Evolutionary conservation across 176 grass and related monocot species (phyloP).

Genomic region (Oryza coarctata): DNA sequence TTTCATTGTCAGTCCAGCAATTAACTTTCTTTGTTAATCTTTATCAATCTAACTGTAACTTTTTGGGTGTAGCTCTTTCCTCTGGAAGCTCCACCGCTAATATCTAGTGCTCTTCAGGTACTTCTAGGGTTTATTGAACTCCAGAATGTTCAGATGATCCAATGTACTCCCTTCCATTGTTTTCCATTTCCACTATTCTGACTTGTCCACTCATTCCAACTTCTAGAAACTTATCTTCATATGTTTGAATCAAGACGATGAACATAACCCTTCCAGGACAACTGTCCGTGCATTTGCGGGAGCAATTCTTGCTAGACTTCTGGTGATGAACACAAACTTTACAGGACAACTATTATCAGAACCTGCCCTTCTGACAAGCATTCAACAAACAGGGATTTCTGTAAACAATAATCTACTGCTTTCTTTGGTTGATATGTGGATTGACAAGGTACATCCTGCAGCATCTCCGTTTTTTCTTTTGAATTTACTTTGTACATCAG

Average conservation of each 20-base stretch:
- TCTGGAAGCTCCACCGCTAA: slow-evolving; percentile 71
- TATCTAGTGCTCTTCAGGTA: slow-evolving; percentile 87
- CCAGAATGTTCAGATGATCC: slow-evolving; percentile 19
- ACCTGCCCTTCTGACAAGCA: slow-evolving; percentile 51
- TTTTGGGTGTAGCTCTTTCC: slow-evolving; percentile 80
- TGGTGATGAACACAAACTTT: slow-evolving; percentile 98
- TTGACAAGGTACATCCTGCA: slow-evolving; percentile 70
- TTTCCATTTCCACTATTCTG: slow-evolving; percentile 25
- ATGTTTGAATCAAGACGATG: slow-evolving; percentile 86
- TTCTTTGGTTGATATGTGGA: slow-evolving; percentile 86
- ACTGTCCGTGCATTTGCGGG: slow-evolving; percentile 73
- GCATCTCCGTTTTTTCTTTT: background rate
- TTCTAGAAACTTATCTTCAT: slow-evolving; percentile 89
- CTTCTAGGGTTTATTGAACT: slow-evolving; percentile 19
- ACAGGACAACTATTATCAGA: slow-evolving; percentile 83
- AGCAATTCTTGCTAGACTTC: slow-evolving; percentile 86
- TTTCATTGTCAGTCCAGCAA: background rate
- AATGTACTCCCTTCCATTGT: slow-evolving; percentile 4
- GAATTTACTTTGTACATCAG: background rate
- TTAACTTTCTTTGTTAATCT: background rate
- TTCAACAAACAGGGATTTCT: slow-evolving; percentile 81
- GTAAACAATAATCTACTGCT: slow-evolving; percentile 84
- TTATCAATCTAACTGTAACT: slow-evolving; percentile 43
- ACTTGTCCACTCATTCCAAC: slow-evolving; percentile 29
- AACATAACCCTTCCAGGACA: slow-evolving; percentile 78